Evolutionary conservation across 176 grass and related monocot species (phyloP).

Genomic region (Oryza australiensis): DNA sequence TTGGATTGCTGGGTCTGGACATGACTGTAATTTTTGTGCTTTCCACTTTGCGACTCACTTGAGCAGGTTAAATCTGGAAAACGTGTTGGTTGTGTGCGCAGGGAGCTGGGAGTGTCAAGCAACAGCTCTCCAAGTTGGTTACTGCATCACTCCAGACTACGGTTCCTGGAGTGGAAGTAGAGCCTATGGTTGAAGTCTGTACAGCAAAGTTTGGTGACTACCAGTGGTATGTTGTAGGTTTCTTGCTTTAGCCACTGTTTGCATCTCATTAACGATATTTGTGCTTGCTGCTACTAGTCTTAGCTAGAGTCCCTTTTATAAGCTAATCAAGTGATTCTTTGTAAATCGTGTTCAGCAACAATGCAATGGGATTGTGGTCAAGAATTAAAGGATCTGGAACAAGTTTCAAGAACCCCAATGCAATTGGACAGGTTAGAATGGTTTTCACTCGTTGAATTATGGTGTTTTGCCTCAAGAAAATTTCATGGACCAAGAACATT

Average conservation of each 20-base stretch:
- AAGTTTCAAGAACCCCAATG: constrained; percentile 86
- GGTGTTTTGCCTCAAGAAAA: constrained; percentile 10
- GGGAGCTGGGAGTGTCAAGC: constrained; percentile 76
- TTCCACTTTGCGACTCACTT: neutral
- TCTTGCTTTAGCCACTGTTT: neutral
- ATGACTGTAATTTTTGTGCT: neutral
- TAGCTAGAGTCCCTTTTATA: neutral
- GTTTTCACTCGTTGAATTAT: neutral
- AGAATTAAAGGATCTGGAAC: constrained; percentile 82
- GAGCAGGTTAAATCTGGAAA: neutral
- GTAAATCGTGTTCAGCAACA: constrained; percentile 65
- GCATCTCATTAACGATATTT: neutral
- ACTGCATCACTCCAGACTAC: constrained; percentile 51
- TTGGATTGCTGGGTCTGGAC: neutral
- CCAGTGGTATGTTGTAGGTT: constrained; percentile 68
- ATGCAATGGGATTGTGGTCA: constrained; percentile 95
- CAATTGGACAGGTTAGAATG: constrained; percentile 72
- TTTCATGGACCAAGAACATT: neutral
- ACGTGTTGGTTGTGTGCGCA: constrained; percentile 13
- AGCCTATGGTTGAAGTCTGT: constrained; percentile 79
- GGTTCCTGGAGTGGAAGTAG: constrained; percentile 65
- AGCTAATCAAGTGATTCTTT: constrained; percentile 8
- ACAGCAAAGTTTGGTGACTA: constrained; percentile 86
- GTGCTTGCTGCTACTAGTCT: constrained; percentile 13
- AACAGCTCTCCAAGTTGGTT: constrained; percentile 66